Evolutionary conservation across 2,329 filamentous ascomycete genomes (phyloP), one percentile per base, ranked within the genome.

Genomic region (Claviceps pusilla): DNA sequence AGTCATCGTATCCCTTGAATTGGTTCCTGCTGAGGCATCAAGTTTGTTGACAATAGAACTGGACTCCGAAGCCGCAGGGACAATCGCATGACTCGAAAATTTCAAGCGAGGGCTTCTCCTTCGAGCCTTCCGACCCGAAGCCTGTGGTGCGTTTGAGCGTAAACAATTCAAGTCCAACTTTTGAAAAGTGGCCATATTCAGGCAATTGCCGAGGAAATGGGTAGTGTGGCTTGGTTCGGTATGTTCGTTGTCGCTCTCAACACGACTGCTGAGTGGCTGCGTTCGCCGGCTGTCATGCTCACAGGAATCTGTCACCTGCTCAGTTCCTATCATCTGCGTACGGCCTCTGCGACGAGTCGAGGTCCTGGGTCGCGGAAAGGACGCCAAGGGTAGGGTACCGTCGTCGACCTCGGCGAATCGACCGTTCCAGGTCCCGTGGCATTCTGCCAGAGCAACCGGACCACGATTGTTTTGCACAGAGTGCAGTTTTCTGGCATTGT

Each of bases 401-500:
- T 60, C 60, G 14, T 62, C 59, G 24, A 65, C 57, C 28, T 58
- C 58, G 24, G 56, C 49, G 10, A 59, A 52, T 12, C 57, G 56
- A 16, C 51, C 53, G 29, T 62, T 59, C 55, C 60, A 60, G 7
- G 49, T 24, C n/a, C 47, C 37, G 35, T 62, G 59, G 50, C 60
- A 59, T 52, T 66, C 61, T n/a, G 57, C 60, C 50, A 66, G 55
- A 33, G 62, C 60, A 37, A 61, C 58, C 6, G 67, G 61, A 19
- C 62, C 64, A 31, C 64, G 64, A 33, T 63, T 63, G 33, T 58
- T 64, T 56, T 66, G 64, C 50, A 64, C 66, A 4, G 69, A 70
- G 55, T 73, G 76, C 10, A 80, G 62, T 55, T 72, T 78, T 54
- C 74, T 68, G 28, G 73, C 76, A 68, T 80, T 80, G 4, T 76